phyloP scores from a whole-genome alignment of 768 basidiomycete genomes.

The Rhodosporidiobolus sp. region DNA sequence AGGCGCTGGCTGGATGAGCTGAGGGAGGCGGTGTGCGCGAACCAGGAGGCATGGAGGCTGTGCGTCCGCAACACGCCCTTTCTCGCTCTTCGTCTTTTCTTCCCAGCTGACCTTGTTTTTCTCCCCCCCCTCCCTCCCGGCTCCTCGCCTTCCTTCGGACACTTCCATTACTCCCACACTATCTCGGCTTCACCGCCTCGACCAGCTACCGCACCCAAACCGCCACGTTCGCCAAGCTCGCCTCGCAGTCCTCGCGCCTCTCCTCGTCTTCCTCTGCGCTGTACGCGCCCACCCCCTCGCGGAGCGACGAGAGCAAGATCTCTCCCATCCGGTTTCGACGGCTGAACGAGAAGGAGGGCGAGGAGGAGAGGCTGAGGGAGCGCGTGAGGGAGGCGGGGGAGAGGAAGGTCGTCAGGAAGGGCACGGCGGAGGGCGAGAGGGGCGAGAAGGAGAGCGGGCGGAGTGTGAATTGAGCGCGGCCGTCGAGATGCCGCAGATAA shows the following conservation, averaged over 20 bases:
- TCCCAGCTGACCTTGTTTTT: background rate
- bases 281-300: background rate
- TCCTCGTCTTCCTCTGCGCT: constrained; percentile 14
- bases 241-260: constrained; percentile 27
- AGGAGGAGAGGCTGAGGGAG: constrained; percentile 12
- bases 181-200: background rate
- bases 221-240: constrained; percentile 28
- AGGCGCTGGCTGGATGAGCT: constrained; percentile 24
- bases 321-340: constrained; percentile 6
- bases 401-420: constrained; percentile 3
- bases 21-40: constrained; percentile 17
- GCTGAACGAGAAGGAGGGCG: background rate
- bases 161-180: background rate
- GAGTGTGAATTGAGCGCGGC: background rate
- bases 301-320: background rate
- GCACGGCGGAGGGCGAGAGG: background rate
- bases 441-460: too few relatives aligned
- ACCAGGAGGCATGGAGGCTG: constrained; percentile 31
- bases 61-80: too few relatives aligned
- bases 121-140: too few relatives aligned
- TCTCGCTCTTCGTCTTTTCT: background rate
- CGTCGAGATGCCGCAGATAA: background rate
- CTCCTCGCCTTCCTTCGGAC: background rate
- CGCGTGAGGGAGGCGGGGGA: background rate
- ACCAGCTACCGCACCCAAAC: constrained; percentile 34